Evolutionary conservation across 352 stramenopile genomes (phyloP).

Genomic region (Saprolegnia diclina): DNA sequence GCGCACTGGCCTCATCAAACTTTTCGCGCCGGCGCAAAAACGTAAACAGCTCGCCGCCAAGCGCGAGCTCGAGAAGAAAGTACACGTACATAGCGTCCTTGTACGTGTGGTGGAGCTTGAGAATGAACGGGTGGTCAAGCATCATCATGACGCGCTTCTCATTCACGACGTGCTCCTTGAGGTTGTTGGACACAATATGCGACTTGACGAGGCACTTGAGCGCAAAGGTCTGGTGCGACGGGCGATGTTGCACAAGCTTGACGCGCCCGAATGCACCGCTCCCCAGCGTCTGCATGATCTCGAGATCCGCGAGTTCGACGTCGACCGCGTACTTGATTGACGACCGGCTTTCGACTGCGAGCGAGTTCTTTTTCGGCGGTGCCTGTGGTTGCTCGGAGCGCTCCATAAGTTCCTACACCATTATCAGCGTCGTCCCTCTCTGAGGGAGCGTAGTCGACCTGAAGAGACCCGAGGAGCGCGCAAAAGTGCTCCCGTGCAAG

Average conservation of each 20-base stretch:
- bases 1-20: constrained; percentile 66
- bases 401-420: constrained; percentile 56
- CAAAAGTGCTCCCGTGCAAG: constrained; percentile 68
- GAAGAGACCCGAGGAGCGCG: constrained; percentile 65
- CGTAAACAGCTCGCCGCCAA: constrained; percentile 90
- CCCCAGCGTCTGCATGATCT: constrained; percentile 69
- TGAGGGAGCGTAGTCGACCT: constrained; percentile 24
- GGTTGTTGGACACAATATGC: constrained; percentile 86
- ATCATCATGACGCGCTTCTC: constrained; percentile 86
- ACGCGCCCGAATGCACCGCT: constrained; percentile 87
- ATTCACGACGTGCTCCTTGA: constrained; percentile 89
- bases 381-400: constrained; percentile 26
- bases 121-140: constrained; percentile 87
- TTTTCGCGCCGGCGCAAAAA: constrained; percentile 71
- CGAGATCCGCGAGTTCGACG: constrained; percentile 31
- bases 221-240: constrained; percentile 70
- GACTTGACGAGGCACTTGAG: constrained; percentile 91
- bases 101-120: constrained; percentile 85
- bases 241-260: constrained; percentile 74
- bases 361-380: constrained; percentile 19
- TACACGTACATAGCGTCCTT: constrained; percentile 89
- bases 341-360: constrained; percentile 1
- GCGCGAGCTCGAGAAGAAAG: constrained; percentile 88
- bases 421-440: background rate
- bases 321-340: constrained; percentile 24